Percentiles rank a stretch among this genome's conserved stretches.
These are phyloP conservation scores for Didymella pinodella DNA, from an alignment of 2,329 filamentous ascomycete species.

Conservation along the genomic window DNA sequence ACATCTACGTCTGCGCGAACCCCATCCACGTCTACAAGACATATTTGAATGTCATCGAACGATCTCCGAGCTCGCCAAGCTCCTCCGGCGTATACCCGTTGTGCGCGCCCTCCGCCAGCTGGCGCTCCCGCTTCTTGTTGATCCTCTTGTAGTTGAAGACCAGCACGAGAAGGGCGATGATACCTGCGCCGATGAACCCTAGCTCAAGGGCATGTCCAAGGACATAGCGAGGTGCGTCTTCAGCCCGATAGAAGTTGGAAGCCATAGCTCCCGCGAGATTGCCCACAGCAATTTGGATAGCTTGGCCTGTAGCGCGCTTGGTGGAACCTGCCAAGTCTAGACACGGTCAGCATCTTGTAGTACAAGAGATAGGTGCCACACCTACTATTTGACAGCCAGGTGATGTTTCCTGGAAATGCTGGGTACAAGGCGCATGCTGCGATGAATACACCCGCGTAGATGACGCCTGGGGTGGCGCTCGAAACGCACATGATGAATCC, in stretches of 20 bases:
- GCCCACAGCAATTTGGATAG: slow-evolving; percentile 59
- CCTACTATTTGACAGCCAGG: slow-evolving; percentile 62
- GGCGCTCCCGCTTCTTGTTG: slow-evolving; percentile 63
- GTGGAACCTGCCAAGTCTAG: slow-evolving; percentile 62
- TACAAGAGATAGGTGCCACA: background rate
- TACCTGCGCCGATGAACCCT: slow-evolving; percentile 58
- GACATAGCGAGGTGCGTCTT: slow-evolving; percentile 59
- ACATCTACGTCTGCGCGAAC: background rate
- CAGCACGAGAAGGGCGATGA: slow-evolving; percentile 55
- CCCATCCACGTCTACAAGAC: slow-evolving; percentile 54
- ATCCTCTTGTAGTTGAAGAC: slow-evolving; percentile 63
- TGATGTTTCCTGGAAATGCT: slow-evolving; percentile 52
- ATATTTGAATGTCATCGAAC: slow-evolving; percentile 69
- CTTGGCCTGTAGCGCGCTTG: slow-evolving; percentile 60
- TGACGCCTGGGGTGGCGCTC: slow-evolving; percentile 43
- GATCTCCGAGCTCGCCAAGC: slow-evolving; percentile 67
- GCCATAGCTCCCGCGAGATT: slow-evolving; percentile 67
- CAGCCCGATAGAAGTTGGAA: slow-evolving; percentile 72
- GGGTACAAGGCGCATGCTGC: slow-evolving; percentile 50
- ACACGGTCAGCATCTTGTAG: slow-evolving; percentile 27
- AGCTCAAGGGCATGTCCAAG: slow-evolving; percentile 62
- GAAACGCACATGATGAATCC: slow-evolving; percentile 52
- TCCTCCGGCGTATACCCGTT: slow-evolving; percentile 59
- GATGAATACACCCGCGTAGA: slow-evolving; percentile 51
- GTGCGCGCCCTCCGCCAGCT: slow-evolving; percentile 49